Conservation (phyloP, 805 yeast species). For the Ogataea degrootiae region DNA sequence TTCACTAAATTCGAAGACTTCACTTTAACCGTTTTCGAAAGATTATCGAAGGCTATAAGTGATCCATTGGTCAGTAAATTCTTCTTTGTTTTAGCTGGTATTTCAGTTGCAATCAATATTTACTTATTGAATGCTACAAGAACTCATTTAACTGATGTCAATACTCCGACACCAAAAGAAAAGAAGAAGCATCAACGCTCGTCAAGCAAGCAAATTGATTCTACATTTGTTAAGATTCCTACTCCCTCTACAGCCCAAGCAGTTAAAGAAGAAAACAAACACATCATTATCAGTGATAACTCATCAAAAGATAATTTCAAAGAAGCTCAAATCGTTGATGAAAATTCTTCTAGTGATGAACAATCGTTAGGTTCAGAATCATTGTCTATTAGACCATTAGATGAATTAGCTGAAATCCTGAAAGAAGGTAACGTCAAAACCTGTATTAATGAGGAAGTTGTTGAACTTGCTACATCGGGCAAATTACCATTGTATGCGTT, state of each 20-base stretch:
- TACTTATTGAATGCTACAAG: constrained; percentile 86
- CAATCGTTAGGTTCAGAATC: constrained; percentile 16
- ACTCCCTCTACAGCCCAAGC: not conserved
- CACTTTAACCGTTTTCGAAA: constrained; percentile 44
- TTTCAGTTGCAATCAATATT: constrained; percentile 75
- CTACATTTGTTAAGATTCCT: not conserved
- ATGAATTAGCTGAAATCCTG: constrained; percentile 56
- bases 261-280: constrained; percentile 2
- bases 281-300: constrained; percentile 10
- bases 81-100: constrained; percentile 63
- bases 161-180: not conserved
- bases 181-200: constrained; percentile 9
- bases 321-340: constrained; percentile 32
- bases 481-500: constrained; percentile 89
- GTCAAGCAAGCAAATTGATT: constrained; percentile 5
- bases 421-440: constrained; percentile 68
- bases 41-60: constrained; percentile 63
- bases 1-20: constrained; percentile 60
- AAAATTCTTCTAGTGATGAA: constrained; percentile 16
- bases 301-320: constrained; percentile 27
- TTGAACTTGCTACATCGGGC: constrained; percentile 63
- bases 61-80: constrained; percentile 79
- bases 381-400: constrained; percentile 42
- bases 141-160: constrained; percentile 36
- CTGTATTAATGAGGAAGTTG: constrained; percentile 69